Evolutionary conservation across 352 stramenopile species (phyloP), one percentile per base, ranked within the genome.

Genomic region (Phytophthora melonis): DNA sequence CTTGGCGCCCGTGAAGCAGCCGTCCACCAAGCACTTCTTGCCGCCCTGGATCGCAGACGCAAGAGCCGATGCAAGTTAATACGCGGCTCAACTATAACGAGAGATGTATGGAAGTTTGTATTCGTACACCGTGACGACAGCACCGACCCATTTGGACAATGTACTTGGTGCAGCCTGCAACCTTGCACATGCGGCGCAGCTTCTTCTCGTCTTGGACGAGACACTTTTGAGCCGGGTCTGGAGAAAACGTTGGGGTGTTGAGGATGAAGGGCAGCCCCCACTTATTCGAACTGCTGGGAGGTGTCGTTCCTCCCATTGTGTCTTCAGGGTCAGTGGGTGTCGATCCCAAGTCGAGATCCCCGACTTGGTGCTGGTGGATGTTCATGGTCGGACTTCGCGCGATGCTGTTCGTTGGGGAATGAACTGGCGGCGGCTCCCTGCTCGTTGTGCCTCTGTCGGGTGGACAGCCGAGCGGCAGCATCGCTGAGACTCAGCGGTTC

Each of bases 11-110:
- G 49, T 56, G 11, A 56, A 71, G 63, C 82, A 89, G 30, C 73
- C 80, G 45, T 82, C 70, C 16, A 77, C 49, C 0, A 76, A 72
- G 55, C 82, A 89, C 34, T 81, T 70, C 73, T 89, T 89, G 39
- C 78, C 82, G 7, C 82, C 82, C 82, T 88, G 41, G 34, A 39
- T 10, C 39, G n/a, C n/a, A 52, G 16, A 32, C 45, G 25, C 18
- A 19, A 49, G 16, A 49, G 21, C 11, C 18, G n/a, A 52, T 6
- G 45, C 18, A 52, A 21, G 10, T 25, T 3, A 52, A 52, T 21
- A 45, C 36, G 27, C 36, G 3, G 13, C 36, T 45, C 36, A 45
- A 9, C 5, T 32, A 32, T 32, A 5, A 32, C 6, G 27, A 32
- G 27, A 32, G 3, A 32, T 32, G 27, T 32, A 32, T 21, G 45